Evolutionary conservation across 1,139 yeast species (phyloP), one percentile per base, ranked within the genome.

Genomic region (Komagataea norvegica): DNA sequence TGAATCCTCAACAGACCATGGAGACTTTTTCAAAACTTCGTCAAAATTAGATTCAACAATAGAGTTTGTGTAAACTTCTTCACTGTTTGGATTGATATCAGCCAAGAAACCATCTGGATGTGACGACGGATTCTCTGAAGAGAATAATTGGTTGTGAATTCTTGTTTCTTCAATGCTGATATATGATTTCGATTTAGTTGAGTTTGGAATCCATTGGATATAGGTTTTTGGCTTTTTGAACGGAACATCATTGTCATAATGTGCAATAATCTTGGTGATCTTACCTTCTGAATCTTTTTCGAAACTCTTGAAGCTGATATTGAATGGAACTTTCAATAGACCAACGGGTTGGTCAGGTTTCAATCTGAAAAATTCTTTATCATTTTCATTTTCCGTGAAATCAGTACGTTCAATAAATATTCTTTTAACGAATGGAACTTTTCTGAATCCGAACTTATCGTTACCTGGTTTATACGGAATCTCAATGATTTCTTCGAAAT

Each of bases 281-380:
- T 73, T 68, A 18, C 96, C 96, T 11, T 60, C 41, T 1, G 62
- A 49, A 52, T 82, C 82, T 54, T 70, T 77, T 48, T 80, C 85
- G 42, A 78, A 73, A 31, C 79, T 72, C 42, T 77, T 79, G 52
- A 84, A 93, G 38, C 82, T 73, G 46, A 93, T 71, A 44, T 83
- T 87, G 65, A 74, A 75, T 43, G 97, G 96, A 23, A 91, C 95
- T 61, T 79, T 87, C 70, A 93, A 77, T 53, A 93, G 70, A n/a
- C 99, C 99, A 47, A 93, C 98, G 4, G 95, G 77, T 67, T 89
- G 96, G 37, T 60, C 57, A 16, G 96, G 95, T 1, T 96, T 89
- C 55, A 91, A 72, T 61, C 99, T 79, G 73, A 87, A 91, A 63
- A 86, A 93, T 40, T 65, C 69, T 33, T 57, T 50, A 51, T 73